Conservation (phyloP, 164 flowering plant genomes). For the Echeveria elegans region DNA sequence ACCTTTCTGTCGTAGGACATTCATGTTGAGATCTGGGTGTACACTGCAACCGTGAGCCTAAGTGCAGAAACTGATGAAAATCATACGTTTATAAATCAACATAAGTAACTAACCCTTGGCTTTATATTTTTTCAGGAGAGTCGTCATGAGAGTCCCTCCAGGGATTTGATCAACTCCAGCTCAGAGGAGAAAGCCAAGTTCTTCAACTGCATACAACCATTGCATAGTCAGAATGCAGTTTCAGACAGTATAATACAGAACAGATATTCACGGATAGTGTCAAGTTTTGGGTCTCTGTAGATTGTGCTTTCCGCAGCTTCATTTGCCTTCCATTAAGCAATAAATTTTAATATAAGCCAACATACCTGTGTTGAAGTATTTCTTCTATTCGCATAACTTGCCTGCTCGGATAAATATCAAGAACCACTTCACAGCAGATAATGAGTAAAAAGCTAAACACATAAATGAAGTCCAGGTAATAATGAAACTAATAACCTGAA, state of each 20-base stretch:
- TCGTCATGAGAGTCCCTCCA: conserved; percentile 4
- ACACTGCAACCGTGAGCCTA: not conserved
- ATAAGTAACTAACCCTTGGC: not conserved
- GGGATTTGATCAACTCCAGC: not conserved
- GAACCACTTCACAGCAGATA: not conserved
- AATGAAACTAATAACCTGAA: too few relatives aligned
- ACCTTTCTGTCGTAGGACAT: not conserved
- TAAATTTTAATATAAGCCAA: not conserved
- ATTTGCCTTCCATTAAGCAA: not conserved
- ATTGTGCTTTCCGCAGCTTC: conserved; percentile 6
- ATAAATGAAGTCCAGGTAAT: too few relatives aligned
- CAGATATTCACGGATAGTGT: not conserved
- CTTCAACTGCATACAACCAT: not conserved
- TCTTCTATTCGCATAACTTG: not conserved
- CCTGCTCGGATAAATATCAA: not conserved
- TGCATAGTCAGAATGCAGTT: not conserved
- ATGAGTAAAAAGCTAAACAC: not conserved
- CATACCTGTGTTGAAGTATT: not conserved
- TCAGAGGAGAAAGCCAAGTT: not conserved
- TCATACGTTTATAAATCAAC: not conserved
- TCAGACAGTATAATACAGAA: not conserved
- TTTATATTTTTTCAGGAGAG: not conserved
- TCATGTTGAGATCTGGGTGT: not conserved
- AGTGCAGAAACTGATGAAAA: not conserved
- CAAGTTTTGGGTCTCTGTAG: not conserved